These are phyloP conservation scores for Populus hybrid DNA, from an alignment of 441 rosid species.

Conservation along the genomic window DNA sequence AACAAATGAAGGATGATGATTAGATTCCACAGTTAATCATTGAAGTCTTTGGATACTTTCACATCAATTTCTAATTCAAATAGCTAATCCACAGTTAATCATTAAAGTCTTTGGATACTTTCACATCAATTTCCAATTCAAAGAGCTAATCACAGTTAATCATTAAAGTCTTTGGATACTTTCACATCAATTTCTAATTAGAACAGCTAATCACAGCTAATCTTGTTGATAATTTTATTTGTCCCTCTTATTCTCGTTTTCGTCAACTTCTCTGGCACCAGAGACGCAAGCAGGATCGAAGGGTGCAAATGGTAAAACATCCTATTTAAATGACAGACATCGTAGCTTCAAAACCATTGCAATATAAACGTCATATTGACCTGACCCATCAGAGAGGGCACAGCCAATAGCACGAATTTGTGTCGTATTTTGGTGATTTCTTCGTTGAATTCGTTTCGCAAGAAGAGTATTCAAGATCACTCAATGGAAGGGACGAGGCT, in stretches of 20 bases:
- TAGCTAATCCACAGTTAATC: not conserved
- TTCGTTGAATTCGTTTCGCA: not conserved
- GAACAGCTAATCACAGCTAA: not conserved
- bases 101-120: not conserved
- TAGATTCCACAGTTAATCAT: not conserved
- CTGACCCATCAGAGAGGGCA: not conserved
- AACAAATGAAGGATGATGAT: not conserved
- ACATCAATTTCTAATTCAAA: not conserved
- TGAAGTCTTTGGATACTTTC: not conserved
- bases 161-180: no score
- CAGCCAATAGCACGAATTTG: not conserved
- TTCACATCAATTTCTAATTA: no score
- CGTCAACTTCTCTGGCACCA: not conserved
- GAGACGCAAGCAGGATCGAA: not conserved
- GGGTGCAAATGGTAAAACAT: not conserved
- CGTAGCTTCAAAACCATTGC: not conserved
- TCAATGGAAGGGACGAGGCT: not conserved
- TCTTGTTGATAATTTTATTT: not conserved
- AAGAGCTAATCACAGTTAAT: no score
- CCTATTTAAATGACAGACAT: not conserved
- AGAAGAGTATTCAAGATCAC: not conserved
- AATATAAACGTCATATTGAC: not conserved
- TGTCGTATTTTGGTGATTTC: not conserved
- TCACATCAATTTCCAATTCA: not conserved
- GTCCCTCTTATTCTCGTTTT: not conserved